Evolutionary conservation across 352 stramenopile species (phyloP).

Genomic region (Pythium coloratum): DNA sequence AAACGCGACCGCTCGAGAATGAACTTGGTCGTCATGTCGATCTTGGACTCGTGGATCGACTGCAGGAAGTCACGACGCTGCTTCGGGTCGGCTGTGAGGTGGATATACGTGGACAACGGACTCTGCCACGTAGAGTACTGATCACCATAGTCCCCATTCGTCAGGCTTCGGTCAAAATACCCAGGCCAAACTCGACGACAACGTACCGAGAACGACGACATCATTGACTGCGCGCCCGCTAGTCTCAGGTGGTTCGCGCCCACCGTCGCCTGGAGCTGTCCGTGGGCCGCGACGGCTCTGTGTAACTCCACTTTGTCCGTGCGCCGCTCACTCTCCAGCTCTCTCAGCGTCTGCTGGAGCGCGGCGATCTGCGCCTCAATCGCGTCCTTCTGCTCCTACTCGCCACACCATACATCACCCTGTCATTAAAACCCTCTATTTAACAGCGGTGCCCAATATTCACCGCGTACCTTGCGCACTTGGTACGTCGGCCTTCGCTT

Average conservation of each 20-base stretch:
- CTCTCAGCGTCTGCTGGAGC: constrained; percentile 7
- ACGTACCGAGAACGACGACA: constrained; percentile 16
- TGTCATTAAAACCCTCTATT: neutral
- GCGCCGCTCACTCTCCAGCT: constrained; percentile 5
- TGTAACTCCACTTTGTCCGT: constrained; percentile 20
- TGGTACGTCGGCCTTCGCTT: constrained; percentile 25
- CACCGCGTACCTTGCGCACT: constrained; percentile 20
- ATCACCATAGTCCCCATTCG: neutral
- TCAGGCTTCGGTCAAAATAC: too few species aligned
- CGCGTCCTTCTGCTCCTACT: constrained; percentile 22
- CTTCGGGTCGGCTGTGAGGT: constrained; percentile 5
- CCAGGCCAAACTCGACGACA: too few species aligned
- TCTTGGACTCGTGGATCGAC: constrained; percentile 7
- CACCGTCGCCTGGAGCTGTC: constrained; percentile 9
- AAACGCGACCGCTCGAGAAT: constrained; percentile 19
- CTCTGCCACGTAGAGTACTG: constrained; percentile 13
- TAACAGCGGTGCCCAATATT: neutral
- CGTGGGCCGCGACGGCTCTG: neutral
- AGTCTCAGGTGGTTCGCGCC: constrained; percentile 15
- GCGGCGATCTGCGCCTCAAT: constrained; percentile 17
- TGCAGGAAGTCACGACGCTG: constrained; percentile 4
- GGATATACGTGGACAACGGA: constrained; percentile 17
- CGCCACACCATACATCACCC: neutral
- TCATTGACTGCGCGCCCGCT: constrained; percentile 26
- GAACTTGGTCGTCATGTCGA: constrained; percentile 15